A percentile compares a stretch with the other conserved stretches of the same genome.
These are phyloP conservation scores for Thielaviopsis euricoi DNA, from an alignment of 2,329 filamentous ascomycete genomes.

Conservation along the genomic window DNA sequence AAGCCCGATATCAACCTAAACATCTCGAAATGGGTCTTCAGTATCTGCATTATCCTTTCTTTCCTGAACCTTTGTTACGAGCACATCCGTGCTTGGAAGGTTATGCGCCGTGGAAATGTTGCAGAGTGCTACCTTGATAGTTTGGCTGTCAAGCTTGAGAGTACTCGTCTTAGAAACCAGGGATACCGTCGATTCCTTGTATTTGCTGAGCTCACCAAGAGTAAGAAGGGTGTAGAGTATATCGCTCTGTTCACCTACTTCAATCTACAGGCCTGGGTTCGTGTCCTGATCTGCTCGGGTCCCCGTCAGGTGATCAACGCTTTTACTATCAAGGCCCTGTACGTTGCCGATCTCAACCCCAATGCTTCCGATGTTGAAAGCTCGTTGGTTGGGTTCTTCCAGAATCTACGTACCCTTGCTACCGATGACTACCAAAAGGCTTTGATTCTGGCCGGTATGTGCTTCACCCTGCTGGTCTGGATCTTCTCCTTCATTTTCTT, in stretches of 20 bases:
- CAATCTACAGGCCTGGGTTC: conserved; percentile 63
- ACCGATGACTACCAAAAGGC: conserved; percentile 61
- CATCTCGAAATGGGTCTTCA: conserved; percentile 89
- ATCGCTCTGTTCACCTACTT: conserved; percentile 86
- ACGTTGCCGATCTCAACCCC: conserved; percentile 47
- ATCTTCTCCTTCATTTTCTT: conserved; percentile 62
- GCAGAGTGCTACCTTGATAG: conserved; percentile 85
- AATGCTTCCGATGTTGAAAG: conserved; percentile 35
- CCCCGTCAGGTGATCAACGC: conserved; percentile 85
- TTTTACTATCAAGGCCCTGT: conserved; percentile 72
- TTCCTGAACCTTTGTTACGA: conserved; percentile 69
- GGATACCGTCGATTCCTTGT: conserved; percentile 88
- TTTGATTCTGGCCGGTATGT: conserved; percentile 73
- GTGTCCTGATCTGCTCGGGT: conserved; percentile 77
- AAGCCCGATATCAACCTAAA: conserved; percentile 59
- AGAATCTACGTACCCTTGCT: conserved; percentile 61
- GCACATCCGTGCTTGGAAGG: conserved; percentile 60
- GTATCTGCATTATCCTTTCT: conserved; percentile 78
- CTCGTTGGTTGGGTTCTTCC: conserved; percentile 59
- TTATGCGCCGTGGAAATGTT: conserved; percentile 72
- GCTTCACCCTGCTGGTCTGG: conserved; percentile 85
- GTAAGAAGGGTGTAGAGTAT: conserved; percentile 80
- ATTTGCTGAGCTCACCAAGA: conserved; percentile 79
- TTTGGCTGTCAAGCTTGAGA: conserved; percentile 70
- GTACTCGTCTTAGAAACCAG: conserved; percentile 54